A percentile compares a stretch with the other conserved stretches of the same genome.
phyloP scores from a whole-genome alignment of 208 protist species.

The Trichomonas gallinae region DNA sequence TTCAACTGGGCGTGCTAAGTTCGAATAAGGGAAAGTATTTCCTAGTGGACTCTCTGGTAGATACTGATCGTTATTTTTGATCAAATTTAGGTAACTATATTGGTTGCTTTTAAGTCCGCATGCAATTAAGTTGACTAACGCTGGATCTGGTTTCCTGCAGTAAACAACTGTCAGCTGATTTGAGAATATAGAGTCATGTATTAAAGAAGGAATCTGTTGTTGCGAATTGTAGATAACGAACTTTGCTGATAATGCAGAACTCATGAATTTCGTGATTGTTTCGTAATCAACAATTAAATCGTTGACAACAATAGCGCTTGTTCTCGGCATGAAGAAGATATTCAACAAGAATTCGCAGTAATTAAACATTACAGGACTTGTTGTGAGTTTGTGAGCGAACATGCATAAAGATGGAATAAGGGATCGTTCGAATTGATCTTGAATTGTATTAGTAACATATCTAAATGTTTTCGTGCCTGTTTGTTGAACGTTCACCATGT shows the following conservation, averaged over 20 bases:
- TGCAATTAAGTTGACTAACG: background rate
- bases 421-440: background rate
- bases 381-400: background rate
- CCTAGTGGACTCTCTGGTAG: background rate
- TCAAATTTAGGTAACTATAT: background rate
- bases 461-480: background rate
- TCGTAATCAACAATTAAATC: background rate
- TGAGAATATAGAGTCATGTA: background rate
- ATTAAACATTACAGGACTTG: background rate
- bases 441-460: background rate
- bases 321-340: background rate
- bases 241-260: background rate
- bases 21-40: background rate
- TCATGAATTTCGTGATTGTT: background rate
- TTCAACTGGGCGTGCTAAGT: background rate
- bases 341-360: background rate
- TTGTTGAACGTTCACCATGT: background rate
- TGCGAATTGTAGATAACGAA: background rate
- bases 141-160: background rate
- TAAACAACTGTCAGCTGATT: background rate
- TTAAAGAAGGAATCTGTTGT: background rate
- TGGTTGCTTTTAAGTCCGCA: background rate
- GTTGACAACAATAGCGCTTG: background rate
- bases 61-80: background rate
- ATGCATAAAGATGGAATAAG: background rate